Conservation (phyloP, 202 grass and related monocot genomes). For the Hordeum pubiflorum region DNA sequence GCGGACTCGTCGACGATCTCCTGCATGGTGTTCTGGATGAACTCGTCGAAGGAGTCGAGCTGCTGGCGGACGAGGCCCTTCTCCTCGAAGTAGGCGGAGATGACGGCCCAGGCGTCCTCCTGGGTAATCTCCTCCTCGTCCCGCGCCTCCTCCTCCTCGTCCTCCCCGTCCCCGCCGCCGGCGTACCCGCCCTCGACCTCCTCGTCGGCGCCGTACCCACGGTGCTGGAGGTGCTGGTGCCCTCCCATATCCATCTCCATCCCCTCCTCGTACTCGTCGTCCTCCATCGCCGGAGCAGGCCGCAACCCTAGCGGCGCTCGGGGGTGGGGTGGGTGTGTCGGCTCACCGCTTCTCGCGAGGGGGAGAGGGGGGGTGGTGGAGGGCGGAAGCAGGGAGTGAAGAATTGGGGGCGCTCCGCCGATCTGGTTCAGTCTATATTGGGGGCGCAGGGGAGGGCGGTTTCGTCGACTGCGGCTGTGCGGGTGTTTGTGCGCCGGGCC, state of each 20-base stretch:
- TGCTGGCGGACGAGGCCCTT: conserved; percentile 95
- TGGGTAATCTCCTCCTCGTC: conserved; percentile 93
- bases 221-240: conserved; percentile 30
- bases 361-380: neutral
- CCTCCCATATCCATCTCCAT: conserved; percentile 50
- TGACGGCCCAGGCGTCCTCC: conserved; percentile 94
- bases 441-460: neutral
- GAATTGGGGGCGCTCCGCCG: neutral
- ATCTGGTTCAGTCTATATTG: neutral
- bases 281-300: conserved; percentile 32
- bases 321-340: neutral
- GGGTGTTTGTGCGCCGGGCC: neutral
- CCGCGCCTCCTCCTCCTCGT: conserved; percentile 40
- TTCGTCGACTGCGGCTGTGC: neutral
- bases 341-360: conserved; percentile 1
- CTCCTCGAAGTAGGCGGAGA: conserved; percentile 97
- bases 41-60: conserved; percentile 95
- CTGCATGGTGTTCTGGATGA: conserved; percentile 98
- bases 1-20: conserved; percentile 94
- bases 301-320: conserved; percentile 14
- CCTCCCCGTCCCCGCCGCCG: conserved; percentile 33
- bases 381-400: neutral
- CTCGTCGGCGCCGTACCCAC: neutral
- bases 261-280: conserved; percentile 53
- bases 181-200: conserved; percentile 27